Percentiles rank a stretch among this genome's conserved stretches.
phyloP scores from a whole-genome alignment of 768 basidiomycete species.

The Boletus fagicola region DNA sequence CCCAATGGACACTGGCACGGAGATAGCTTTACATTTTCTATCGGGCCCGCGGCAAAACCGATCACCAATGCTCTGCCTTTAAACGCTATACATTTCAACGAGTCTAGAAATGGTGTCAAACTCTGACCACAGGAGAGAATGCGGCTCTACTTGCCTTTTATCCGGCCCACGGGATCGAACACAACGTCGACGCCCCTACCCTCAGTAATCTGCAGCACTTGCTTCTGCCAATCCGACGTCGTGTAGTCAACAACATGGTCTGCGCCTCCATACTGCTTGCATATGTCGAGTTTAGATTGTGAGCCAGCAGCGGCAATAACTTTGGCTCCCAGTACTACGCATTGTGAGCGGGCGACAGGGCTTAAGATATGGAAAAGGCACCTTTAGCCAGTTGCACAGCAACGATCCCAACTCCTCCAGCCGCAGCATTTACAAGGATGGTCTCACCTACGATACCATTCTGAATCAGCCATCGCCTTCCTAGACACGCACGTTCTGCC shows the following conservation, averaged over 20 bases:
- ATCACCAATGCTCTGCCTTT: conserved; percentile 92
- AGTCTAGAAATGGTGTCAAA: conserved; percentile 46
- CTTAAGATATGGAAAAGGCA: conserved; percentile 25
- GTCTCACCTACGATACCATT: conserved; percentile 62
- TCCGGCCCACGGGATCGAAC: conserved; percentile 83
- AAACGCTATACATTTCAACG: conserved; percentile 91
- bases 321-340: conserved; percentile 77
- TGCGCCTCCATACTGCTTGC: conserved; percentile 73
- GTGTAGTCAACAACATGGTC: conserved; percentile 83
- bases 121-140: not conserved
- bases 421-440: conserved; percentile 92
- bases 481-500: not conserved
- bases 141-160: conserved; percentile 48
- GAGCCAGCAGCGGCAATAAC: conserved; percentile 94
- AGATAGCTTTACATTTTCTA: conserved; percentile 19
- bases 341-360: not conserved
- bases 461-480: conserved; percentile 7
- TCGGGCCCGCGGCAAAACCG: conserved; percentile 49
- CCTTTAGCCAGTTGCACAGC: conserved; percentile 94
- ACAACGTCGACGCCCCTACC: conserved; percentile 86
- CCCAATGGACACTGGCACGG: not conserved
- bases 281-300: conserved; percentile 73
- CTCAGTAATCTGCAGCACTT: conserved; percentile 77
- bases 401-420: conserved; percentile 90
- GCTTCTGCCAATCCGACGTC: conserved; percentile 80